These are phyloP conservation scores for Fagus crenata DNA, from an alignment of 306 rosid species.

Conservation along the genomic window DNA sequence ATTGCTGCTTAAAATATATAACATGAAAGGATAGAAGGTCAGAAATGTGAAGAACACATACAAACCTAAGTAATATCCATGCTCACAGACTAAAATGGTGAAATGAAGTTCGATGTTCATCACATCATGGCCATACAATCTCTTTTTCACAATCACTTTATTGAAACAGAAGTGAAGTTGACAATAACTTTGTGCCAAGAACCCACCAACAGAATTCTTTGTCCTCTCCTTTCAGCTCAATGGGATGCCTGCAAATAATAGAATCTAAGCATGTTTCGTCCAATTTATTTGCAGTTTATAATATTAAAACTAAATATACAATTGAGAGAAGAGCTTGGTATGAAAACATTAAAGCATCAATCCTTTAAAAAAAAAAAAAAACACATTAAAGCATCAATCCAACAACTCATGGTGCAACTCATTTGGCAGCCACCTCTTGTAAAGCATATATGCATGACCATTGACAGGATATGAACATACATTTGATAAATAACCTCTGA, in stretches of 20 bases:
- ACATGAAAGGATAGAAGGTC: neutral
- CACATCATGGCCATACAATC: constrained; percentile 15
- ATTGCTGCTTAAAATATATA: too few relatives aligned
- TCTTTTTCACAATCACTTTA: constrained; percentile 31
- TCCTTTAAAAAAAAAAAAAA: too few relatives aligned
- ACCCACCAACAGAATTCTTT: constrained; percentile 1
- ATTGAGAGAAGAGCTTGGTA: neutral
- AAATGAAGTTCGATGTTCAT: constrained; percentile 1
- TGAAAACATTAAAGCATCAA: too few relatives aligned
- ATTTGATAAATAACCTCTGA: too few relatives aligned
- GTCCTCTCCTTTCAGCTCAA: constrained; percentile 3
- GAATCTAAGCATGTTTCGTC: neutral
- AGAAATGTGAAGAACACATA: neutral
- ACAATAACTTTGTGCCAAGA: constrained; percentile 6
- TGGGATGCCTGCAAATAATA: constrained; percentile 16
- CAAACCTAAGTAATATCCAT: neutral
- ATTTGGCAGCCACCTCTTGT: too few relatives aligned
- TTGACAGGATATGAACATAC: neutral
- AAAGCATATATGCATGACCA: neutral
- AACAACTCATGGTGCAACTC: too few relatives aligned
- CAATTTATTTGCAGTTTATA: neutral
- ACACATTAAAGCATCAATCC: neutral
- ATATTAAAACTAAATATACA: neutral
- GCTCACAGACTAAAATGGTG: neutral
- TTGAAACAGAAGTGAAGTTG: constrained; percentile 25